Evolutionary conservation across 202 grass and related monocot genomes (phyloP).

Genomic region (Thinopyrum obtusiflorum): DNA sequence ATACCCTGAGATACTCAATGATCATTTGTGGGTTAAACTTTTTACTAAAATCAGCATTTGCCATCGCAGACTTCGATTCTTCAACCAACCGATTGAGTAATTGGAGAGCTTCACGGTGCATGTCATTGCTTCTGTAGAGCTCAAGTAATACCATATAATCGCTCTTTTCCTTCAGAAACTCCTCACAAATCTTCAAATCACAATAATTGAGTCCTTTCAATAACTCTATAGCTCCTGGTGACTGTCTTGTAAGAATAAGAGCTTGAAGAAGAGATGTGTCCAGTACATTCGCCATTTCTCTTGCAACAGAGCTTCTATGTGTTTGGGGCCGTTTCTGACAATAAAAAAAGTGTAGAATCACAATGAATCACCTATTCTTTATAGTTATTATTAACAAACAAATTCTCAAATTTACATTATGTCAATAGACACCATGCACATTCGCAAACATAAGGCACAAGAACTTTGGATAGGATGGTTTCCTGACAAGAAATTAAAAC

Average conservation of each 20-base stretch:
- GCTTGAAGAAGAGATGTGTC: constrained; percentile 95
- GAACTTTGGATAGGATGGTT: constrained; percentile 22
- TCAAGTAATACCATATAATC: constrained; percentile 83
- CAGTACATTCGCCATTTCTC: constrained; percentile 91
- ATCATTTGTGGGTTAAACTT: constrained; percentile 87
- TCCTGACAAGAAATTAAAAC: constrained; percentile 7
- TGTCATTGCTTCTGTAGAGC: constrained; percentile 85
- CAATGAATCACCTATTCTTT: constrained; percentile 26
- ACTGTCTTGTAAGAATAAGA: constrained; percentile 83
- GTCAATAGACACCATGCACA: constrained; percentile 7
- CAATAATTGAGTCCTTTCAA: constrained; percentile 88
- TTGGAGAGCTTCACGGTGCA: constrained; percentile 89
- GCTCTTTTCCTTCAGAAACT: constrained; percentile 79
- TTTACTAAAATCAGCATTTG: constrained; percentile 47
- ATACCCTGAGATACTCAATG: constrained; percentile 96
- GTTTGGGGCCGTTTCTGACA: constrained; percentile 69
- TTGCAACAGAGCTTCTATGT: constrained; percentile 79
- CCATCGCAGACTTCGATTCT: constrained; percentile 63
- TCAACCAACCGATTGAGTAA: constrained; percentile 90
- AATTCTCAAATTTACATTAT: constrained; percentile 22
- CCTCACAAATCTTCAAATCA: constrained; percentile 86
- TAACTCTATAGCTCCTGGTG: constrained; percentile 52
- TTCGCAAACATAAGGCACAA: not conserved
- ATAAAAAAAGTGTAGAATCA: constrained; percentile 27
- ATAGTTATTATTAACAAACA: constrained; percentile 30